Evolutionary conservation across 192 early-diverging fungal genomes (phyloP).

Genomic region (Allomyces javanicus): DNA sequence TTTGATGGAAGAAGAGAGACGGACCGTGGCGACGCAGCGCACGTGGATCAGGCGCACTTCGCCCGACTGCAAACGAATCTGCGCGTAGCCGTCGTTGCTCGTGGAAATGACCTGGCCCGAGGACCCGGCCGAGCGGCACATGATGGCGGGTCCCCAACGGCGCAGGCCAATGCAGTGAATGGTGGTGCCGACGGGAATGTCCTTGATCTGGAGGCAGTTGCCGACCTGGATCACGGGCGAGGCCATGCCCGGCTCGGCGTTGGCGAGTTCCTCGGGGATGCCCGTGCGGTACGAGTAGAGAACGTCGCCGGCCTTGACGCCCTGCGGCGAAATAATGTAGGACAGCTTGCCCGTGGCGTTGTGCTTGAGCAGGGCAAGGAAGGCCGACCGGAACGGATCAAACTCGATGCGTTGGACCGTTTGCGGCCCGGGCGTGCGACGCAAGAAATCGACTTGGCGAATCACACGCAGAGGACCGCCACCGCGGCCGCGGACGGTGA

Average conservation of each 20-base stretch:
- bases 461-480: conserved; percentile 80
- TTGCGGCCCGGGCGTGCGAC: conserved; percentile 48
- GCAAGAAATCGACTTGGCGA: conserved; percentile 69
- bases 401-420: conserved; percentile 80
- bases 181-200: conserved; percentile 79
- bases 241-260: conserved; percentile 11
- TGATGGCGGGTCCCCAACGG: conserved; percentile 48
- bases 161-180: conserved; percentile 73
- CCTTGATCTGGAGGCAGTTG: conserved; percentile 71
- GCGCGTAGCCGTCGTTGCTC: conserved; percentile 52
- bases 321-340: conserved; percentile 70
- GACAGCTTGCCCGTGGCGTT: conserved; percentile 51
- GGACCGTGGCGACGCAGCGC: conserved; percentile 54
- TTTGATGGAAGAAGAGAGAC: not conserved
- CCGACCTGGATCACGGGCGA: conserved; percentile 47
- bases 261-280: conserved; percentile 9
- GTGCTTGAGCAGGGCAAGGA: conserved; percentile 67
- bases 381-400: conserved; percentile 77
- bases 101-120: conserved; percentile 68
- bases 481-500: conserved; percentile 81
- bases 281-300: conserved; percentile 36
- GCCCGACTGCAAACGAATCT: conserved; percentile 63
- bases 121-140: conserved; percentile 69
- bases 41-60: conserved; percentile 73
- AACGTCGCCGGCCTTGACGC: conserved; percentile 51